Base-by-base conservation (phyloP, 2,329 filamentous ascomycete species). In the Dothiorella sarmentorum region DNA sequence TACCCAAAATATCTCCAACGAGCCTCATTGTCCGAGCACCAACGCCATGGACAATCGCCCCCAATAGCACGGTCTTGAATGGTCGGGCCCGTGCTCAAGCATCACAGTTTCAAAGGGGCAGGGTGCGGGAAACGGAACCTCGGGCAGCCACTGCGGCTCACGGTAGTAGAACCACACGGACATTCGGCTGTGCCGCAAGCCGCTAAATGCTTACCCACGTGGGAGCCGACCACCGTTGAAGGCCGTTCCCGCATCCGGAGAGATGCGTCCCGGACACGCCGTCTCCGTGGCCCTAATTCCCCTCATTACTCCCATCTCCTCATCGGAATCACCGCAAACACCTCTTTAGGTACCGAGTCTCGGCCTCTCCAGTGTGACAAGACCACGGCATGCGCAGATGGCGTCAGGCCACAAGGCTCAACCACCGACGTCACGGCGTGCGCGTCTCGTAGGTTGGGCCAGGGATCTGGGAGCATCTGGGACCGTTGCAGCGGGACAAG, bases 1-100 rank as follows among this genome's bases (percentile, higher is more conserved):
- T n/a, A 29, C 42, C 55, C 43, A 58, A 49, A 49, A 58, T 47
- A 58, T 35, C 55, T 58, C 55, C 43, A 58, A 49, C 55, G 55
- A 47, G 55, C 55, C 42, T 49, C 55, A 58, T 58, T 15, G 55
- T 33, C 42, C 55, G 55, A 58, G 29, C 24, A 38, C 38, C 40
- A 13, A 33, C 31, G 40, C 27, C 43, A 38, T 58, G 43, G 55
- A 47, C 20, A 47, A 7, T 31, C 55, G 42, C 42, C 55, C 55
- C 53, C 43, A 47, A 37, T 49, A 47, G 55, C 55, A 58, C 55
- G 44, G 55, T n/a, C 55, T 18, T 18, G 38, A 29, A 17, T 29
- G 15, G 10, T 20, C 7, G 29, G 31, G 45, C 31, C 45, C 24
- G 31, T 37, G 49, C 35, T 29, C 33, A n/a, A 53, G 49, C 22